Evolutionary conservation across 495 filamentous ascomycete species (phyloP).

Genomic region (Hapsidospora chrysogenum): DNA sequence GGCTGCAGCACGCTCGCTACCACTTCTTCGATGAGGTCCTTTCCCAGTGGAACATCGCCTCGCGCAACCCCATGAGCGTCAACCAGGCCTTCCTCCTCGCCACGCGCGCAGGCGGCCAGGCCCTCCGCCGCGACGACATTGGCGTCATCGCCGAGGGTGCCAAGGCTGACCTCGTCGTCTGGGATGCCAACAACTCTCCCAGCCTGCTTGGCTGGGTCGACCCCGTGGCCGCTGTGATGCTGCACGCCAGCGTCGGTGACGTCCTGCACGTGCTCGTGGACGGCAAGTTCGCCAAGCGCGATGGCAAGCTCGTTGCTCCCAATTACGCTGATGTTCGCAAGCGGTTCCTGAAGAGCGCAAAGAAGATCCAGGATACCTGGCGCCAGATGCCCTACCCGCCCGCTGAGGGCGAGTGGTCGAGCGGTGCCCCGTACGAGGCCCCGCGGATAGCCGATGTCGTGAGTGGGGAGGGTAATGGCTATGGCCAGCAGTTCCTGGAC

Average conservation of each 20-base stretch:
- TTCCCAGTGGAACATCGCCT: conserved; percentile 17
- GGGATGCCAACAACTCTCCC: conserved; percentile 22
- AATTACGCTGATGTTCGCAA: conserved; percentile 4
- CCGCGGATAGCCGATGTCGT: conserved; percentile 1
- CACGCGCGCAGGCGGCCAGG: conserved; percentile 27
- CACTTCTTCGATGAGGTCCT: conserved; percentile 17
- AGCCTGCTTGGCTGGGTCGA: conserved; percentile 30
- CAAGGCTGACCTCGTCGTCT: conserved; percentile 34
- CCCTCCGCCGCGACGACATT: conserved; percentile 26
- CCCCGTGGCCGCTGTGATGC: conserved; percentile 32
- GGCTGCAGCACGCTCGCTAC: conserved; percentile 20
- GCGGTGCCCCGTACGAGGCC: neutral
- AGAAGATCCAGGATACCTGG: conserved; percentile 7
- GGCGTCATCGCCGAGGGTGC: conserved; percentile 26
- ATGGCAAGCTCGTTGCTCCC: conserved; percentile 2
- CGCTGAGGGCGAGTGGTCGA: neutral
- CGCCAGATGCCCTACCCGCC: neutral
- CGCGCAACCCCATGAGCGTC: conserved; percentile 23
- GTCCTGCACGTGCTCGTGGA: conserved; percentile 20
- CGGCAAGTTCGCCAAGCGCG: conserved; percentile 7
- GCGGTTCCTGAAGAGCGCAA: conserved; percentile 6
- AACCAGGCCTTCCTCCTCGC: conserved; percentile 33
- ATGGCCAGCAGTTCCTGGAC: conserved; percentile 1
- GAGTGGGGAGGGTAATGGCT: conserved; percentile 4
- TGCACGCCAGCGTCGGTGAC: conserved; percentile 31